Evolutionary conservation across 2,329 filamentous ascomycete genomes (phyloP), one percentile per base, ranked within the genome.

Genomic region (Claviceps digitariae): DNA sequence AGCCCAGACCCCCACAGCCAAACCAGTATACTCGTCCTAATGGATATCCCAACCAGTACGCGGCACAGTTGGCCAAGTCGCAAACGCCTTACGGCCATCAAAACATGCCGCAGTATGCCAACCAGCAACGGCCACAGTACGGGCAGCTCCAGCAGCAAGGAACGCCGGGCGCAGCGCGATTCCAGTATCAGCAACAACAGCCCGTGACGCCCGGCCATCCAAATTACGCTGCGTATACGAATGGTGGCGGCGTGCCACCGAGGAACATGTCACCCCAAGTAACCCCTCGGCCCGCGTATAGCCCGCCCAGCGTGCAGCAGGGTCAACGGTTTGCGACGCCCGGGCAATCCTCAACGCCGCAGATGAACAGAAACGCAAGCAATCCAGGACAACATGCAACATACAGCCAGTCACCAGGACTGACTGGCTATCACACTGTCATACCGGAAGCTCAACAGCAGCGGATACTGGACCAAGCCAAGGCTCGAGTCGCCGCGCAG

Each of bases 21-120:
- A 71, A 75, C 38, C 70, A 74, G 53, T 80, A 78, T 61, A 69
- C 75, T 31, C 71, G 74, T 36, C 67, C 73, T 5, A 77, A 75
- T 50, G 71, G 73, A 4, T 77, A 73, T 57, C 64, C 68, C 9
- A 68, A 65, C 51, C 70, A 68, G 48, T 79, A 74, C 57, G 69
- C 72, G 4, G 72, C 74, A 8, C 75, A 75, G 58, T 66, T 78
- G 51, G 72, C 70, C 49, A 81, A 81, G 61, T 67, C 73, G 12
- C 74, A 76, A 54, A 72, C 72, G 8, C 72, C 74, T 0, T 80
- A 77, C 54, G 72, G 74, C 12, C 76, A 79, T 54, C 70, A 75
- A 56, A 72, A 68, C 56, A 72, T 76, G 64, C 68, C 69, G 10
- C 70, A 76, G 47, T 78, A 72, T 55, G 69, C 69, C 34, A 70